These are phyloP conservation scores for Omphalotus guepiniiformis DNA, from an alignment of 768 basidiomycete genomes.

Conservation along the genomic window DNA sequence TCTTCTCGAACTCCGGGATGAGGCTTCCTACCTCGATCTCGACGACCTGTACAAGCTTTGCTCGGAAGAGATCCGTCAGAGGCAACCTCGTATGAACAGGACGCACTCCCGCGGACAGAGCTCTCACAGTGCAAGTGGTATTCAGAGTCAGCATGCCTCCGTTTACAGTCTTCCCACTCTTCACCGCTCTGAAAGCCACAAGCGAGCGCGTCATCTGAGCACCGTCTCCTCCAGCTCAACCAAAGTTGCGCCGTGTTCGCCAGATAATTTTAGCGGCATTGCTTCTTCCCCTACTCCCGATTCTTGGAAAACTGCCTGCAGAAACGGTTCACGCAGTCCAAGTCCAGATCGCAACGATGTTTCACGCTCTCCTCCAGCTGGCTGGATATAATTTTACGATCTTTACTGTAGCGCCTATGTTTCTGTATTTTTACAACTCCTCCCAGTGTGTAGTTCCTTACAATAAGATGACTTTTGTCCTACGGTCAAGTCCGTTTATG, in stretches of 20 bases:
- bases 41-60: constrained; percentile 63
- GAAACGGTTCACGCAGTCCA: constrained; percentile 20
- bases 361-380: constrained; percentile 33
- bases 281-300: constrained; percentile 40
- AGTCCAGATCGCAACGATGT: constrained; percentile 13
- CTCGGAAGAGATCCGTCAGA: constrained; percentile 56
- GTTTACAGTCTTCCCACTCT: constrained; percentile 59
- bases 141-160: constrained; percentile 50
- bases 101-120: constrained; percentile 33
- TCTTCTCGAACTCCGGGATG: constrained; percentile 74
- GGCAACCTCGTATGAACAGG: constrained; percentile 23
- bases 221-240: constrained; percentile 15
- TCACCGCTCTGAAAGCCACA: constrained; percentile 25
- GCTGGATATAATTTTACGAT: constrained; percentile 39
- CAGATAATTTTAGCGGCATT: constrained; percentile 16
- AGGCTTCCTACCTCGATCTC: constrained; percentile 72
- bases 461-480: too few relatives aligned
- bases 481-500: too few relatives aligned
- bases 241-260: constrained; percentile 13
- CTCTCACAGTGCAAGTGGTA: constrained; percentile 25
- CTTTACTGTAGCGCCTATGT: constrained; percentile 6
- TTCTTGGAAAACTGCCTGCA: constrained; percentile 34
- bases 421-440: too few relatives aligned
- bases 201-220: constrained; percentile 27
- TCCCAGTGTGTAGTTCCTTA: too few relatives aligned